These are phyloP conservation scores for Exophiala calicioides DNA, from an alignment of 2,329 filamentous ascomycete genomes.

Conservation along the genomic window DNA sequence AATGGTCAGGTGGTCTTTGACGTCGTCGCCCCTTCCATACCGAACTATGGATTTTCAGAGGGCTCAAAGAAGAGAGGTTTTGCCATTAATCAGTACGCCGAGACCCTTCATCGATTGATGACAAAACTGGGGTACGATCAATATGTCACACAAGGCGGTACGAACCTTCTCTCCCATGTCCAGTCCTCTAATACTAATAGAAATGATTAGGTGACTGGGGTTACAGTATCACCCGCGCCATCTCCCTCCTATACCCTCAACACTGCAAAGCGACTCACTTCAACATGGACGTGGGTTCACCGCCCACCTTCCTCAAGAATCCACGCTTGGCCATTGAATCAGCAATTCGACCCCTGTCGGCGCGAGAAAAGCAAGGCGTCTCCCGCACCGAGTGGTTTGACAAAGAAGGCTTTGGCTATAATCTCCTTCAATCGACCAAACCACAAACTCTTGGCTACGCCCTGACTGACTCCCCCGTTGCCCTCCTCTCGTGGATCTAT, in stretches of 20 bases:
- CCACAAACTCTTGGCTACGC: slow-evolving; percentile 72
- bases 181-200: slow-evolving; percentile 57
- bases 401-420: slow-evolving; percentile 15
- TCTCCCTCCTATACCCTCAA: slow-evolving; percentile 59
- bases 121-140: slow-evolving; percentile 33
- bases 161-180: neutral
- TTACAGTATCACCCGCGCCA: slow-evolving; percentile 60
- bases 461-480: slow-evolving; percentile 68
- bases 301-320: slow-evolving; percentile 18
- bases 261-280: slow-evolving; percentile 62
- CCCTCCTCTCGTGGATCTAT: slow-evolving; percentile 73
- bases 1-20: slow-evolving; percentile 50
- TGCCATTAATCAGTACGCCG: slow-evolving; percentile 61
- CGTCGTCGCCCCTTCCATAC: slow-evolving; percentile 54
- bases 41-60: slow-evolving; percentile 57
- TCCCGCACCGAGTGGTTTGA: slow-evolving; percentile 59
- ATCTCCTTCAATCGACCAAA: slow-evolving; percentile 60
- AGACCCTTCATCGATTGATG: slow-evolving; percentile 70
- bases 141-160: slow-evolving; percentile 51
- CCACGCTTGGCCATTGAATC: slow-evolving; percentile 59
- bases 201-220: slow-evolving; percentile 80
- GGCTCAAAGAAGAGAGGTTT: slow-evolving; percentile 46
- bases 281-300: slow-evolving; percentile 44
- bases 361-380: slow-evolving; percentile 56
- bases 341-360: slow-evolving; percentile 56